Evolutionary conservation across 2,329 filamentous ascomycete species (phyloP).

Genomic region (Paecilomyces variotii): DNA sequence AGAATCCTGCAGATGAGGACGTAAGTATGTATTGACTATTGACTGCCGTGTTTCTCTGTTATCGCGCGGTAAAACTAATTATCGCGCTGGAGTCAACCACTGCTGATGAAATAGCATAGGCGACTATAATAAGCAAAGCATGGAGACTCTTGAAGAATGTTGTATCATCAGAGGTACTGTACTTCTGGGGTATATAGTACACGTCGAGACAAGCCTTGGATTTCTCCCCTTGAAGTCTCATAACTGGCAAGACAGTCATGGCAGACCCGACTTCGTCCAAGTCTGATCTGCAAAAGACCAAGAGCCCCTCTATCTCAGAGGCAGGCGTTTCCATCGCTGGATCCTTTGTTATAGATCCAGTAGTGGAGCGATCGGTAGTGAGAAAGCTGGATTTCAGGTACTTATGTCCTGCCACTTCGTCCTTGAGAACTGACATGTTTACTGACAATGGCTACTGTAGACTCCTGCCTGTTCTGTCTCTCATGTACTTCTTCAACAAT

Average conservation of each 20-base stretch:
- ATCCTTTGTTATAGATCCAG: background rate
- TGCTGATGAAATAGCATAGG: background rate
- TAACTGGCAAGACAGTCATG: background rate
- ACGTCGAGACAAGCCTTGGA: background rate
- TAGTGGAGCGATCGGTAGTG: background rate
- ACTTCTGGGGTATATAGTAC: background rate
- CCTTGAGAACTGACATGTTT: background rate
- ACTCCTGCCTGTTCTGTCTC: slow-evolving; percentile 44
- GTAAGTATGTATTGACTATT: background rate
- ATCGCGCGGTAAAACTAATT: background rate
- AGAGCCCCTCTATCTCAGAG: background rate
- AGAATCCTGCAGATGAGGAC: background rate
- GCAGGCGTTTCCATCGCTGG: background rate
- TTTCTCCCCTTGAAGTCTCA: background rate
- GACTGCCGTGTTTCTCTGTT: background rate
- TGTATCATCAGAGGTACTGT: background rate
- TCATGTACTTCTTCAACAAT: slow-evolving; percentile 49
- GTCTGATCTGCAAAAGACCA: background rate
- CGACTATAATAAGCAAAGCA: background rate
- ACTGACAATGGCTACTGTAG: background rate
- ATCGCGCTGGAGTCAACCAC: background rate
- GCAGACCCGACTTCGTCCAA: background rate
- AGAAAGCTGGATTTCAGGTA: background rate
- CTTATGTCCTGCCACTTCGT: background rate
- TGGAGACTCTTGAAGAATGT: background rate